A percentile compares a stretch with the other conserved stretches of the same genome.
phyloP scores from a whole-genome alignment of 495 filamentous ascomycete species.

The Podospora bellae-mahoneyi region DNA sequence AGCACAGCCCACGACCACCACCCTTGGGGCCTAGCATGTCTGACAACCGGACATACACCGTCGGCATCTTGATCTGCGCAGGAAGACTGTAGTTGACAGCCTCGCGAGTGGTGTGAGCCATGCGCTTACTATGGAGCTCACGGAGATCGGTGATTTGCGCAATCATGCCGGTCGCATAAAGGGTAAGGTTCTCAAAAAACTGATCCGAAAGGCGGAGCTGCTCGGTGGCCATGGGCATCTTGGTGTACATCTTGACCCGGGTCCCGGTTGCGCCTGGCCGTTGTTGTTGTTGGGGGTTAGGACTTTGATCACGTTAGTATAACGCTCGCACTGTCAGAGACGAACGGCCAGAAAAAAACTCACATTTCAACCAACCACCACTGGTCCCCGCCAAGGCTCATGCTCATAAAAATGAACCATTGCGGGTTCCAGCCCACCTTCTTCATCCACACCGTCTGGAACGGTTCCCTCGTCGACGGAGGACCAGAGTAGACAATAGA shows the following conservation, averaged over 20 bases:
- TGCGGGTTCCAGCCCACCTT: slow-evolving; percentile 58
- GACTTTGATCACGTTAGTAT: not conserved
- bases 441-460: slow-evolving; percentile 61
- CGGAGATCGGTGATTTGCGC: slow-evolving; percentile 44
- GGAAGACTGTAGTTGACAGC: slow-evolving; percentile 28
- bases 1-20: slow-evolving; percentile 24
- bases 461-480: slow-evolving; percentile 41
- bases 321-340: not conserved
- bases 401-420: slow-evolving; percentile 66
- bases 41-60: slow-evolving; percentile 42
- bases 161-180: slow-evolving; percentile 41
- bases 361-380: slow-evolving; percentile 72
- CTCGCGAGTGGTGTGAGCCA: slow-evolving; percentile 29
- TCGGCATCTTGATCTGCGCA: slow-evolving; percentile 40
- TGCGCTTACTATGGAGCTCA: slow-evolving; percentile 39
- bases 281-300: slow-evolving; percentile 10
- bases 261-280: slow-evolving; percentile 17
- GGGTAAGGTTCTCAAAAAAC: slow-evolving; percentile 41
- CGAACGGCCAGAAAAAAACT: slow-evolving; percentile 28
- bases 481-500: slow-evolving; percentile 49
- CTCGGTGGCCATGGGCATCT: slow-evolving; percentile 38
- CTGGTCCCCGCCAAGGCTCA: slow-evolving; percentile 68
- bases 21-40: slow-evolving; percentile 35
- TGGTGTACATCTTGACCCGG: slow-evolving; percentile 32
- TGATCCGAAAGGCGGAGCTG: slow-evolving; percentile 33